These are phyloP conservation scores for Lolium multiflorum DNA, from an alignment of 176 grass and related monocot genomes.

Conservation along the genomic window DNA sequence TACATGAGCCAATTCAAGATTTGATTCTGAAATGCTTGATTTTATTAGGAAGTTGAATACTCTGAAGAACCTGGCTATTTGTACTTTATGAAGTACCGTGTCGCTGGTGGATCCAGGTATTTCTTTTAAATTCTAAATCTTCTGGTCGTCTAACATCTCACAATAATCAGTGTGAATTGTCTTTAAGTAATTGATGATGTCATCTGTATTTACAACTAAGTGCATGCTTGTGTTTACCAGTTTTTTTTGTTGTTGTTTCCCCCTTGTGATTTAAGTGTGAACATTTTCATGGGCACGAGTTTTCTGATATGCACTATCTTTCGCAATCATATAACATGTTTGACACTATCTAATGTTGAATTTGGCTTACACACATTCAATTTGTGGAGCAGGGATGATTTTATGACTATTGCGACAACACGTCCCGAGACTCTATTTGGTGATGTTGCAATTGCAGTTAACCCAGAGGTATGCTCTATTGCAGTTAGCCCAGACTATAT, in stretches of 20 bases:
- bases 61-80: slow-evolving; percentile 92
- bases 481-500: not conserved
- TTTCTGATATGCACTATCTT: slow-evolving; percentile 18
- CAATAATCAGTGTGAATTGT: slow-evolving; percentile 5
- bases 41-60: slow-evolving; percentile 94
- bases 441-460: slow-evolving; percentile 93
- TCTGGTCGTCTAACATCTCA: slow-evolving; percentile 26
- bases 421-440: slow-evolving; percentile 96
- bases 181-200: not conserved
- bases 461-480: slow-evolving; percentile 70
- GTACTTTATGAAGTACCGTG: slow-evolving; percentile 92
- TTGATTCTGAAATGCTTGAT: slow-evolving; percentile 37
- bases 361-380: slow-evolving; percentile 16
- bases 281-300: slow-evolving; percentile 18
- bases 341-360: slow-evolving; percentile 20
- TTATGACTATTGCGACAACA: slow-evolving; percentile 96
- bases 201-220: slow-evolving; percentile 11
- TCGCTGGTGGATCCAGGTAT: slow-evolving; percentile 91
- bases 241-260: not conserved
- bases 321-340: slow-evolving; percentile 20
- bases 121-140: slow-evolving; percentile 16
- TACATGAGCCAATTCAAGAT: slow-evolving; percentile 31
- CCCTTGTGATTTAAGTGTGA: slow-evolving; percentile 15
- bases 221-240: not conserved
- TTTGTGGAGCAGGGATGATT: slow-evolving; percentile 69